These are phyloP conservation scores for Petrea volubilis DNA, from an alignment of 257 asterid species.

Conservation along the genomic window DNA sequence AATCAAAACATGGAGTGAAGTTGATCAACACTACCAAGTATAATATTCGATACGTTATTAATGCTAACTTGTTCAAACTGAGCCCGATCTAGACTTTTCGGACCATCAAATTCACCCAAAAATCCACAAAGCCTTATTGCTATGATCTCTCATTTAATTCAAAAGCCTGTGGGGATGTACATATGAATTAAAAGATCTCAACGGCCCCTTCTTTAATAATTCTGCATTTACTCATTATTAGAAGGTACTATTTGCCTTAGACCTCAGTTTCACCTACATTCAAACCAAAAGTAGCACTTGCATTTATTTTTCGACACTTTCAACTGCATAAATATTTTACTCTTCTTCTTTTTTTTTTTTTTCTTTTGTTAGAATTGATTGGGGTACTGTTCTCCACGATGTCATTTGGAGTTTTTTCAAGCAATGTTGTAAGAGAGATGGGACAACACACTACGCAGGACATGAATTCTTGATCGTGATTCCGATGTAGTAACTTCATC, in stretches of 20 bases:
- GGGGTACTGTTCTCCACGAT: background rate
- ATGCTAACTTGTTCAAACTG: too few species aligned
- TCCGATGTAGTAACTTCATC: too few species aligned
- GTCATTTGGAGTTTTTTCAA: background rate
- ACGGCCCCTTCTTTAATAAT: constrained; percentile 33
- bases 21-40: too few species aligned
- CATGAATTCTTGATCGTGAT: too few species aligned
- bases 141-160: constrained; percentile 7
- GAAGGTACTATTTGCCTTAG: background rate
- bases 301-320: constrained; percentile 25
- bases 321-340: background rate
- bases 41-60: too few species aligned
- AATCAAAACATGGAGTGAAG: too few species aligned
- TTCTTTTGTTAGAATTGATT: background rate
- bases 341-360: background rate
- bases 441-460: too few species aligned
- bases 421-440: background rate
- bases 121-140: constrained; percentile 6
- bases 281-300: constrained; percentile 28
- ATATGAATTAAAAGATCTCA: constrained; percentile 35
- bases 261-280: constrained; percentile 17
- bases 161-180: constrained; percentile 20
- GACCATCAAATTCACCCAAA: background rate
- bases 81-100: too few species aligned
- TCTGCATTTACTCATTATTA: constrained; percentile 19